Percentiles rank a stretch among this genome's conserved stretches.
Conservation (phyloP, 352 stramenopile species). For the Phytophthora aleatoria region DNA sequence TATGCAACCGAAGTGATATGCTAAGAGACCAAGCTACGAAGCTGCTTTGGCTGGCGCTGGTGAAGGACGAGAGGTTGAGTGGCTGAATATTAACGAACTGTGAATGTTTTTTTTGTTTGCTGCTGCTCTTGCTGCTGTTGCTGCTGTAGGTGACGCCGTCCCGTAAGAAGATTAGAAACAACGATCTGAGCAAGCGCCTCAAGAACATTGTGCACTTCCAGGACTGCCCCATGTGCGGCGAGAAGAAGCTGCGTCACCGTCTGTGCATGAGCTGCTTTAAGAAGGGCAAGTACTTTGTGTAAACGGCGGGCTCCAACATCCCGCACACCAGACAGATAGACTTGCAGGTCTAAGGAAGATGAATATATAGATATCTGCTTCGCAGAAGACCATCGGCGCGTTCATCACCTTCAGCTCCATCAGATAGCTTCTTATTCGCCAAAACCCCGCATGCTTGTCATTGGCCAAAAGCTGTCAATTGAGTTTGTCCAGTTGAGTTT, state of each 20-base stretch:
- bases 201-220: constrained; percentile 93
- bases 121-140: not conserved
- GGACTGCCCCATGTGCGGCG: constrained; percentile 76
- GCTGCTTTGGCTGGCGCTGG: constrained; percentile 1
- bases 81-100: not conserved
- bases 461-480: constrained; percentile 18
- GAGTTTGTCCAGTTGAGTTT: constrained; percentile 14
- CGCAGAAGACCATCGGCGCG: constrained; percentile 13
- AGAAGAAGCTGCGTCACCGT: constrained; percentile 90
- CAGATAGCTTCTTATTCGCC: constrained; percentile 13
- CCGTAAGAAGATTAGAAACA: constrained; percentile 90
- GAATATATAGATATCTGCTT: constrained; percentile 42
- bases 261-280: constrained; percentile 93
- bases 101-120: constrained; percentile 5
- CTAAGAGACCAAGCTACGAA: not conserved
- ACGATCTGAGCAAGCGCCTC: constrained; percentile 83
- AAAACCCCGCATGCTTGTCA: constrained; percentile 17
- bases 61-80: constrained; percentile 3
- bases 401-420: not conserved
- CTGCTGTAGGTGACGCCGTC: constrained; percentile 76
- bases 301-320: constrained; percentile 23
- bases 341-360: constrained; percentile 11
- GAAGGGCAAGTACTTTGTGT: constrained; percentile 92
- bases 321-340: constrained; percentile 9
- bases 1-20: not conserved